Evolutionary conservation across 257 asterid species (phyloP).

Genomic region (Solanum tacnaense): DNA sequence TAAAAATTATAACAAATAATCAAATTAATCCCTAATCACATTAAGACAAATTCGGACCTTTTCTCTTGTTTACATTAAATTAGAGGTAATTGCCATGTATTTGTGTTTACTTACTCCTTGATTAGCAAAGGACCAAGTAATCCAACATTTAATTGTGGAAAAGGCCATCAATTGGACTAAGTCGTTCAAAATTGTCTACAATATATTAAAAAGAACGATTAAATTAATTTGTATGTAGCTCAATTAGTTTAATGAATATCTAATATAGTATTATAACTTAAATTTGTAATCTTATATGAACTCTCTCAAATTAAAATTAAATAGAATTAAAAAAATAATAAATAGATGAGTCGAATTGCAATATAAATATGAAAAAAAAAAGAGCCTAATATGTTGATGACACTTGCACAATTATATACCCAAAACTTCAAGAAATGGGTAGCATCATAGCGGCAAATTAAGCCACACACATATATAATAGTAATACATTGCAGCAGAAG

Average conservation of each 20-base stretch:
- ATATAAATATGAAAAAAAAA: not conserved
- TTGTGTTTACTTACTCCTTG: not conserved
- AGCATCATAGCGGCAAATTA: not conserved
- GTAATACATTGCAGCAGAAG: not conserved
- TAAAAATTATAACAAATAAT: not conserved
- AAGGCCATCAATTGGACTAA: not conserved
- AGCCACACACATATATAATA: not conserved
- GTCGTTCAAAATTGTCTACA: not conserved
- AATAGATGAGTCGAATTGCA: not conserved
- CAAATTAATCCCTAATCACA: not conserved
- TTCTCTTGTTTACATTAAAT: not conserved
- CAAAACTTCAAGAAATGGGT: not conserved
- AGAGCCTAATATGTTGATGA: not conserved
- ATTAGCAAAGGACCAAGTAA: not conserved
- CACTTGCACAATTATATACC: not conserved
- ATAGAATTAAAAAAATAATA: too few species aligned
- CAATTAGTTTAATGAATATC: not conserved
- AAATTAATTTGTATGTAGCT: not conserved
- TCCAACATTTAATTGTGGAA: not conserved
- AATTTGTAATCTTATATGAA: too few species aligned
- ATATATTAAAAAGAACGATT: not conserved
- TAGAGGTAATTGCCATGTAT: not conserved
- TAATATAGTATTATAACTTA: too few species aligned
- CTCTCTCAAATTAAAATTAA: not conserved
- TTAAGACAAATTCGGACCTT: not conserved